phyloP scores from a whole-genome alignment of 192 early-diverging fungal genomes.

The Gigaspora rosea region DNA sequence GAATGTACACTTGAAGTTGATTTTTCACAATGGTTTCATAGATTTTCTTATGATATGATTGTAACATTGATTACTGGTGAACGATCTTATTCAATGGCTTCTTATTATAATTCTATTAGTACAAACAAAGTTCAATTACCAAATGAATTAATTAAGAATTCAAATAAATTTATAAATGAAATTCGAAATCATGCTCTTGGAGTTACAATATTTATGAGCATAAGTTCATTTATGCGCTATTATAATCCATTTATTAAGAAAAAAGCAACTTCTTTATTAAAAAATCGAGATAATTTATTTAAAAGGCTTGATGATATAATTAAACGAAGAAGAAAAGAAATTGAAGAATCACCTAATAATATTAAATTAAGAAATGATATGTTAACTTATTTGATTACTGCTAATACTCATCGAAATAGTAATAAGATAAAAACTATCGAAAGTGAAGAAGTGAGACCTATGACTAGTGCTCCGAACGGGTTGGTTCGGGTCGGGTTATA shows the following conservation, averaged over 20 bases:
- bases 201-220: neutral
- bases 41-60: slow-evolving; percentile 7
- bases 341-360: neutral
- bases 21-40: slow-evolving; percentile 5
- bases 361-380: neutral
- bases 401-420: slow-evolving; percentile 25
- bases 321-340: slow-evolving; percentile 17
- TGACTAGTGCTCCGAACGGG: no score
- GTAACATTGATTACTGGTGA: neutral
- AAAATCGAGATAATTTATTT: neutral
- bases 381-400: slow-evolving; percentile 11
- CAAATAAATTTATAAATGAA: neutral
- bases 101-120: neutral
- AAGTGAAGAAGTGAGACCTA: neutral
- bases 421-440: neutral
- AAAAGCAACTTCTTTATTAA: neutral
- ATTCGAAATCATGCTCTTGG: neutral
- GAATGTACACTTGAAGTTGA: neutral
- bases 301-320: neutral
- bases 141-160: neutral
- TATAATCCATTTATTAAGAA: neutral
- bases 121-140: neutral
- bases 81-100: neutral
- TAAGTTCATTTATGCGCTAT: neutral
- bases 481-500: no score